These are phyloP conservation scores for Aspergillus nomiae DNA, from an alignment of 2,329 filamentous ascomycete species.

Conservation along the genomic window DNA sequence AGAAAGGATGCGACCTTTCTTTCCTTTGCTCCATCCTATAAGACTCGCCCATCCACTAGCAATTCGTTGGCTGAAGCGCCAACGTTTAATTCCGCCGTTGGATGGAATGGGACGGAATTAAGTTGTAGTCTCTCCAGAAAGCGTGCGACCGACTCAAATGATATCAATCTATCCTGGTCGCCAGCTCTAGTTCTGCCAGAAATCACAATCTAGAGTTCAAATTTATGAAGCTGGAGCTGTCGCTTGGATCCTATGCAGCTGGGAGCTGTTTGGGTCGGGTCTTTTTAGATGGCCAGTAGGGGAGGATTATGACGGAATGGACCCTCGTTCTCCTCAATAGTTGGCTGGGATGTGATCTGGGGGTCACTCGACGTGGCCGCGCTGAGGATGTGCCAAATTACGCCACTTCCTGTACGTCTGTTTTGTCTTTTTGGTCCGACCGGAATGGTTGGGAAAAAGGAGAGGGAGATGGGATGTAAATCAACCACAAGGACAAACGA, in stretches of 20 bases:
- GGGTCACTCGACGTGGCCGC: constrained; percentile 35
- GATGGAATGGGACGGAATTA: background rate
- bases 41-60: background rate
- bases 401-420: constrained; percentile 17
- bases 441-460: background rate
- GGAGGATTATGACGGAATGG: constrained; percentile 11
- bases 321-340: constrained; percentile 14
- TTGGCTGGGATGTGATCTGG: constrained; percentile 22
- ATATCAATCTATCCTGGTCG: background rate
- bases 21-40: background rate
- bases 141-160: background rate
- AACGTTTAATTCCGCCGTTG: constrained; percentile 1
- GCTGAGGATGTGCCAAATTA: constrained; percentile 28
- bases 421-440: constrained; percentile 13
- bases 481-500: background rate
- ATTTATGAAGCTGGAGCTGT: background rate
- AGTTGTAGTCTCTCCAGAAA: background rate
- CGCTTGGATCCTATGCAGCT: background rate
- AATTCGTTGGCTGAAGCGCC: constrained; percentile 2
- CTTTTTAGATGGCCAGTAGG: constrained; percentile 12
- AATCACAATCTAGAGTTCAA: background rate
- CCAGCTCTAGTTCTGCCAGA: background rate
- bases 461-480: background rate
- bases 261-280: constrained; percentile 3
- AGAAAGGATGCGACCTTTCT: background rate